Evolutionary conservation across 1,284 basidiomycete genomes (phyloP), one percentile per base, ranked within the genome.

Genomic region (Moniliella sp.): DNA sequence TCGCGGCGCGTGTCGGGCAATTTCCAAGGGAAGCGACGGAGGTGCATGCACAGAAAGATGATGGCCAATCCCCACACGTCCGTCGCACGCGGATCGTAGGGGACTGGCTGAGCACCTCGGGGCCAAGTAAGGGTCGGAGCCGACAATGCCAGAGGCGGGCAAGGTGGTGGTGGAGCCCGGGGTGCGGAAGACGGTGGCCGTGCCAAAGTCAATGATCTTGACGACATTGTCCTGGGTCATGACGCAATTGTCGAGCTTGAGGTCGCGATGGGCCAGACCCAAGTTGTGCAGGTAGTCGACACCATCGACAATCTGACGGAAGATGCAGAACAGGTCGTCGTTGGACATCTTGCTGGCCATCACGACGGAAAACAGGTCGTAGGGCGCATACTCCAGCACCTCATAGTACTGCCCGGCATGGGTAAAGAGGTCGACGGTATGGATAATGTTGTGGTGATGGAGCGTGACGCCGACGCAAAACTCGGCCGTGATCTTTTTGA

Each of bases 201-300:
- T 97, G 30, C 91, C 91, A 64, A 99, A 99, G 64, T 99, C 91
- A 65, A 99, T 99, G 43, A 99, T 72, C 64, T 99, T 99, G 67
- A 99, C 80, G 45, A 91, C 73, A 58, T 93, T 86, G 55, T 76
- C 70, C 3, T 68, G 68, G 17, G 81, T 93, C 81, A 99, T 91
- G 64, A 99, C 91, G 61, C 91, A 97, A 63, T 99, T 99, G 67
- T 99, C 91, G 43, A 99, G 76, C 65, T 99, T 99, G 62, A 99
- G 72, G 63, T 99, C 91, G 25, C 91, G 78, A 58, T 99, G 91
- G 2, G 91, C 91, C 18, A 97, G 75, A 25, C 91, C 91, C 67
- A 97, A 77, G 40, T 77, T 76, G 64, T 99, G 91, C 34, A 99
- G 74, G 61, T 99, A 97, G 62, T 91, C 79, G 46, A 99, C 88